These are phyloP conservation scores for Ophiocordyceps camponoti-saundersi DNA, from an alignment of 2,329 filamentous ascomycete genomes.

Conservation along the genomic window DNA sequence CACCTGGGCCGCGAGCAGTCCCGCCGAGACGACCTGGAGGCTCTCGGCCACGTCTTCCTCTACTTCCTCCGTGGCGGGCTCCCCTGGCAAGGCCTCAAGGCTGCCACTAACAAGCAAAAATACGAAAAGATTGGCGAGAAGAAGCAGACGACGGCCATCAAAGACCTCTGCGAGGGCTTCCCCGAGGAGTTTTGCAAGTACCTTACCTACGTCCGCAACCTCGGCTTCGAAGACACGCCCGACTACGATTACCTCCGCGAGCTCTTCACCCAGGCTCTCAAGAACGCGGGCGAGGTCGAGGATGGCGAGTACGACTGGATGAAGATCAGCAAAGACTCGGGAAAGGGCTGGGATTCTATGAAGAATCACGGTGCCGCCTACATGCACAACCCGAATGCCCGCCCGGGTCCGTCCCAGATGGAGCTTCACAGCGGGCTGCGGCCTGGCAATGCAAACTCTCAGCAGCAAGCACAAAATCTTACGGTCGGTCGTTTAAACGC, in stretches of 20 bases:
- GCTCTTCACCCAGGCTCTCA: conserved; percentile 97
- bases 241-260: conserved; percentile 99
- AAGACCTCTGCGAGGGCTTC: conserved; percentile 97
- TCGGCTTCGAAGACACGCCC: conserved; percentile 98
- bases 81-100: conserved; percentile 96
- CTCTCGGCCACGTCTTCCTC: conserved; percentile 96
- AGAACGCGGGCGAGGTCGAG: conserved; percentile 86
- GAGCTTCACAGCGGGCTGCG: conserved; percentile 64
- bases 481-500: conserved; percentile 85
- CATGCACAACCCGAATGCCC: conserved; percentile 60
- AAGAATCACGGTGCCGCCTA: conserved; percentile 47
- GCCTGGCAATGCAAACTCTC: conserved; percentile 47
- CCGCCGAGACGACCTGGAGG: conserved; percentile 98
- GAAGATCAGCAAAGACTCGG: conserved; percentile 71
- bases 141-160: conserved; percentile 99
- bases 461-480: conserved; percentile 44
- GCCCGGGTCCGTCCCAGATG: conserved; percentile 68
- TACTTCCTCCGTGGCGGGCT: conserved; percentile 99
- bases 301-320: conserved; percentile 99
- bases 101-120: conserved; percentile 99
- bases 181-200: conserved; percentile 99
- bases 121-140: conserved; percentile 99
- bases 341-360: conserved; percentile 69
- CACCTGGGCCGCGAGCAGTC: conserved; percentile 98
- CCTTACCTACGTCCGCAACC: conserved; percentile 95